A percentile compares a stretch with the other conserved stretches of the same genome.
phyloP scores from a whole-genome alignment of 2,329 filamentous ascomycete genomes.

The Diaporthe aspalathi region DNA sequence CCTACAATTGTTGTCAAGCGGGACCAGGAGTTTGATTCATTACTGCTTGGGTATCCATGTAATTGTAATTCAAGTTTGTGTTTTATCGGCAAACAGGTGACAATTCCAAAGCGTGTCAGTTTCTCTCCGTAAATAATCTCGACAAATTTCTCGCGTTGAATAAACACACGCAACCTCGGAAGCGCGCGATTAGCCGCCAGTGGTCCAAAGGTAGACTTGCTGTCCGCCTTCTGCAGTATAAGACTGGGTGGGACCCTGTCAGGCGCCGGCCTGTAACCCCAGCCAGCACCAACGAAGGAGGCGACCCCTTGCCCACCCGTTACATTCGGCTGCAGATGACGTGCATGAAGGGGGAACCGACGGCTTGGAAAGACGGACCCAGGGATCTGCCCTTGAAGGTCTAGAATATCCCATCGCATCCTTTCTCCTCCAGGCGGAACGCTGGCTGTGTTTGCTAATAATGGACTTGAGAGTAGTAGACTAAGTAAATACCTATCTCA shows the following conservation, averaged over 20 bases:
- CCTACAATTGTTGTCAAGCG: too few species aligned
- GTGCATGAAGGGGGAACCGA: constrained; percentile 9
- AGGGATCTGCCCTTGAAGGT: not conserved
- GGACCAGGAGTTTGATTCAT: too few species aligned
- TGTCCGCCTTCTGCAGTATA: not conserved
- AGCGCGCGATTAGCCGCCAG: constrained; percentile 14
- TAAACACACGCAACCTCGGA: too few species aligned
- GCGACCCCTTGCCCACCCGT: constrained; percentile 27
- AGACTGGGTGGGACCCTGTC: too few species aligned
- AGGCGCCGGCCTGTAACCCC: constrained; percentile 45
- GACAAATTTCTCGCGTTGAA: too few species aligned
- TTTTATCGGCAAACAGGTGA: too few species aligned
- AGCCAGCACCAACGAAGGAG: constrained; percentile 45
- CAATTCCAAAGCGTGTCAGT: too few species aligned
- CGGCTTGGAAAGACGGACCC: not conserved
- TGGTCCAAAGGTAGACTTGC: not conserved
- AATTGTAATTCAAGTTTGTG: too few species aligned
- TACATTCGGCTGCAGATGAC: constrained; percentile 23
- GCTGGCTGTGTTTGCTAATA: not conserved
- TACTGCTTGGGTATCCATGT: too few species aligned
- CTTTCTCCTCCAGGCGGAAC: not conserved
- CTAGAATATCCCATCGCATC: not conserved
- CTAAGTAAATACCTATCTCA: too few species aligned
- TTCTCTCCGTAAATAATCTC: too few species aligned
- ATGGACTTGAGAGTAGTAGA: too few species aligned